Evolutionary conservation across 495 filamentous ascomycete species (phyloP).

Genomic region (Aspergillus bridgeri): DNA sequence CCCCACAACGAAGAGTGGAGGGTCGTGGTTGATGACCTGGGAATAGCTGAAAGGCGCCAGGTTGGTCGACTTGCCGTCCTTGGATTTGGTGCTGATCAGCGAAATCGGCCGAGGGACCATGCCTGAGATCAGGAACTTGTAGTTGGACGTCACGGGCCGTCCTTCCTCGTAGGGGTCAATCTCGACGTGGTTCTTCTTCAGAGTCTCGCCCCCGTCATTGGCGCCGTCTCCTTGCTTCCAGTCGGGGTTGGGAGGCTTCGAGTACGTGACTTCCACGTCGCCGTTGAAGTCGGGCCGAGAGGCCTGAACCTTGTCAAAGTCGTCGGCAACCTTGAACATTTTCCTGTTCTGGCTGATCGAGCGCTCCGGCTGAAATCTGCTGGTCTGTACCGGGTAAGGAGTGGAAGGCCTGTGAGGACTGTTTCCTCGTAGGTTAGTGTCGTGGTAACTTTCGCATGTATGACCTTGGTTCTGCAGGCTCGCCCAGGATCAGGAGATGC

Average conservation of each 20-base stretch:
- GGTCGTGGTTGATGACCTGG: constrained; percentile 80
- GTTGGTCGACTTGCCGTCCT: constrained; percentile 62
- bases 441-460: no score
- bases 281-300: constrained; percentile 64
- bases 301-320: constrained; percentile 75
- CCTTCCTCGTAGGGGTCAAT: constrained; percentile 80
- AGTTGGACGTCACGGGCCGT: constrained; percentile 69
- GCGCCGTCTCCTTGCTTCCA: constrained; percentile 80
- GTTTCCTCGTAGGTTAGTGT: no score
- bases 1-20: constrained; percentile 83
- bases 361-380: not conserved
- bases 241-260: constrained; percentile 66
- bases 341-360: not conserved
- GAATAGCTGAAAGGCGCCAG: constrained; percentile 87
- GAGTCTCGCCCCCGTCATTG: constrained; percentile 55
- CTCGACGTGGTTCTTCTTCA: constrained; percentile 62
- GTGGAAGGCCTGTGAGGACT: no score
- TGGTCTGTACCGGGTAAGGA: not conserved
- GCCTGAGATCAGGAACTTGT: constrained; percentile 86
- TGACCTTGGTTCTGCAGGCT: no score
- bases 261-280: constrained; percentile 53
- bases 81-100: constrained; percentile 56
- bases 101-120: constrained; percentile 80
- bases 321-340: constrained; percentile 36
- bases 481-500: no score